These are phyloP conservation scores for Plasmodium falciparum DNA, from an alignment of 169 alveolate species.

Conservation along the genomic window DNA sequence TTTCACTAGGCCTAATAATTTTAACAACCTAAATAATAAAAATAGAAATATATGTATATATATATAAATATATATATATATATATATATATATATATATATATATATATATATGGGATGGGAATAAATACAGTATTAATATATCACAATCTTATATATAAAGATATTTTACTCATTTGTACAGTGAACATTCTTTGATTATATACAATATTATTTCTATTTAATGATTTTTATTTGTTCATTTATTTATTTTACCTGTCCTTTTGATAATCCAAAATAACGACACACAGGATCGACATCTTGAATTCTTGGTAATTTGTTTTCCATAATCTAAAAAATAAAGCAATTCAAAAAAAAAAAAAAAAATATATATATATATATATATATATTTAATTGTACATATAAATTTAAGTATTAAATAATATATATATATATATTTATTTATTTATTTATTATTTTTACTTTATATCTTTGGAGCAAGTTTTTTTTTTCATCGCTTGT, in stretches of 20 bases:
- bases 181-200: too few species aligned
- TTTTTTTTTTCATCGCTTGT: constrained; percentile 94
- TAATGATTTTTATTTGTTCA: background rate
- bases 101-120: background rate
- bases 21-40: constrained; percentile 91
- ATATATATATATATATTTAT: background rate
- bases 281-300: constrained; percentile 97
- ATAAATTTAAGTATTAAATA: too few species aligned
- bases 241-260: constrained; percentile 90
- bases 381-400: too few species aligned
- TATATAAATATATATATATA: too few species aligned
- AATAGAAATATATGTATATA: background rate
- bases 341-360: too few species aligned
- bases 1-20: constrained; percentile 97
- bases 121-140: too few species aligned
- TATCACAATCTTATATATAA: background rate
- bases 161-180: background rate
- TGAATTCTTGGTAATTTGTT: constrained; percentile 97
- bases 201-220: too few species aligned
- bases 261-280: constrained; percentile 94
- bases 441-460: constrained; percentile 44
- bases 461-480: constrained; percentile 94
- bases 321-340: constrained; percentile 91
- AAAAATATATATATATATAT: too few species aligned
- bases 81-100: background rate